Base-by-base conservation (phyloP, 768 basidiomycete species). In the Boletus insuetus region DNA sequence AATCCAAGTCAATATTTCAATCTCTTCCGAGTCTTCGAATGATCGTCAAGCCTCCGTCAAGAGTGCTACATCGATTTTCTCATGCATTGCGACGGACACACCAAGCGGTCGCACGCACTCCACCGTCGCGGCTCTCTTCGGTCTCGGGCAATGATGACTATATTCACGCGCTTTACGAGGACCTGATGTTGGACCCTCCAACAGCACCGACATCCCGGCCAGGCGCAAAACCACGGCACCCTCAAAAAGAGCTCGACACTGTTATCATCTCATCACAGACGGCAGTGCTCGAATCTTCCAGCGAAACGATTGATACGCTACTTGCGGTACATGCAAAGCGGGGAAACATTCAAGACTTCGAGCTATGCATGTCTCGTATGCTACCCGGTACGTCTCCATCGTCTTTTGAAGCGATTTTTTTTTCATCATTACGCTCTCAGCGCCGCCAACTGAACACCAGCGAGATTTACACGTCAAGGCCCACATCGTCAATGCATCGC, bases 401-500 rank as follows among this genome's bases (percentile, higher is more conserved):
- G 20, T 37, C 41, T 38, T 26, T 17, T 40, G 14, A 2, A 32
- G 20, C 14, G 31, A 17, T 4, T 35, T 43, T 41, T 44, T 41
- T 39, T 51, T 56, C 17, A 59, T 32, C 17, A n/a, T 52, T 16
- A 10, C 19, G 22, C 74, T 58, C 35, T 53, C 20, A 70, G 72
- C 17, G 19, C 56, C 58, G 39, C 83, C 80, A 29, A 83, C 79
- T 0, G 80, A 80, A 37, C 66, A 57, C 17, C 87, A 89, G 59
- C 82, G 84, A 3, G 83, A 92, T 62, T 77, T 91, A 16, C 86
- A 94, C 58, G 72, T 95, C 56, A 85, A 84, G 66, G 77, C 84
- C 0, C 80, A 89, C 64, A 70, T 94, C 34, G 51, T 55, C 32
- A 53, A 58, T 22, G 46, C 46, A 8, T 57, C 55, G 2, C 42